phyloP scores from a whole-genome alignment of 306 rosid species.

The Dalbergia oliveri region DNA sequence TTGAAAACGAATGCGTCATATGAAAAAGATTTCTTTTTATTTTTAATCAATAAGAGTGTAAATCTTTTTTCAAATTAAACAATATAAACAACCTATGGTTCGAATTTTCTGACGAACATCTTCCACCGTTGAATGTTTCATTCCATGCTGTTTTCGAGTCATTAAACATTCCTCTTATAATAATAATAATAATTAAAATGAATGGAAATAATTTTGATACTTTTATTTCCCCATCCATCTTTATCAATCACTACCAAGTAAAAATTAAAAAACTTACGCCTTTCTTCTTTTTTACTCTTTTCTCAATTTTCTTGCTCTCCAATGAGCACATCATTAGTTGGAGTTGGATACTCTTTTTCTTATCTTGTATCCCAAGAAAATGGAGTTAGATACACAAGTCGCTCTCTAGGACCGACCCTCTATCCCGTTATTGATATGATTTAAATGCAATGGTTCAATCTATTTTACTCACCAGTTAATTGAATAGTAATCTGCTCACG shows the following conservation, averaged over 20 bases:
- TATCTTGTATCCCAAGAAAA: too few relatives aligned
- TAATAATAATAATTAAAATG: not conserved
- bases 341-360: not conserved
- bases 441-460: not conserved
- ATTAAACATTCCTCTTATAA: too few relatives aligned
- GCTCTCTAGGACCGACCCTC: not conserved
- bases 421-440: not conserved
- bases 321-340: not conserved
- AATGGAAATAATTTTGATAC: not conserved
- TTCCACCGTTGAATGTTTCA: too few relatives aligned
- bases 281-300: not conserved
- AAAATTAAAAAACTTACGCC: not conserved
- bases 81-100: too few relatives aligned
- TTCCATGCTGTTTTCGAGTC: too few relatives aligned
- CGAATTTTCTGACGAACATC: too few relatives aligned
- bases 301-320: not conserved
- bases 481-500: too few relatives aligned
- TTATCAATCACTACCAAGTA: not conserved
- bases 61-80: too few relatives aligned
- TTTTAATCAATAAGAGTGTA: too few relatives aligned
- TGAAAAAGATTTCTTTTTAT: not conserved
- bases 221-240: not conserved
- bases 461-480: too few relatives aligned
- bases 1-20: too few relatives aligned
- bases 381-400: not conserved